Conservation (phyloP, 2,329 filamentous ascomycete species). For the Botrytis cinerea region DNA sequence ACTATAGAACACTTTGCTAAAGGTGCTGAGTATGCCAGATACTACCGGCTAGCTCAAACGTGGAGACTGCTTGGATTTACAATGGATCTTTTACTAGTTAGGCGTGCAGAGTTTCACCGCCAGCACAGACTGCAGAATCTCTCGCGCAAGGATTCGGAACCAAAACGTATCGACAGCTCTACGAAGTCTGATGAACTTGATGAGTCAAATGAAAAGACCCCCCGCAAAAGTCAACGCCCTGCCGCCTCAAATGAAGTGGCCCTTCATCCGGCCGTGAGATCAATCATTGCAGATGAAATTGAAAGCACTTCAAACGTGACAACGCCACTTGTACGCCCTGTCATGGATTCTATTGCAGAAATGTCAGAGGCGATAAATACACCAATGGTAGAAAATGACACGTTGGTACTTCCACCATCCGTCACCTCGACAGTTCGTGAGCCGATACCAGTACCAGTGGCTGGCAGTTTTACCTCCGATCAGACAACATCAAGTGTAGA, state of each 20-base stretch:
- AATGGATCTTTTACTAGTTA: slow-evolving; percentile 54
- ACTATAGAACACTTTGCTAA: slow-evolving; percentile 60
- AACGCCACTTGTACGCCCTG: slow-evolving; percentile 59
- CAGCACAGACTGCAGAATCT: slow-evolving; percentile 47
- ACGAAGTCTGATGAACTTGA: slow-evolving; percentile 8
- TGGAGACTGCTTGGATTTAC: slow-evolving; percentile 63
- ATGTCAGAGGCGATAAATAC: slow-evolving; percentile 35
- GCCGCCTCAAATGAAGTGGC: slow-evolving; percentile 28
- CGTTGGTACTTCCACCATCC: slow-evolving; percentile 37
- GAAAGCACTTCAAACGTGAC: slow-evolving; percentile 64
- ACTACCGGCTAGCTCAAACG: slow-evolving; percentile 63
- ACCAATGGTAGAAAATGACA: slow-evolving; percentile 41
- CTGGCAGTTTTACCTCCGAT: slow-evolving; percentile 27
- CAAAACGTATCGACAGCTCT: slow-evolving; percentile 29
- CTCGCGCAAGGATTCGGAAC: slow-evolving; percentile 35
- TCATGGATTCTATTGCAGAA: slow-evolving; percentile 41
- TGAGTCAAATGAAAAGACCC: slow-evolving; percentile 34
- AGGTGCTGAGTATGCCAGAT: slow-evolving; percentile 57
- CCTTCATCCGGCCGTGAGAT: slow-evolving; percentile 29
- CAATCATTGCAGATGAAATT: slow-evolving; percentile 47
- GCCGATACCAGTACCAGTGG: slow-evolving; percentile 37
- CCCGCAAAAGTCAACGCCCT: slow-evolving; percentile 30
- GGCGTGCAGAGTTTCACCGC: slow-evolving; percentile 59
- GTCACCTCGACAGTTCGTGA: slow-evolving; percentile 32
- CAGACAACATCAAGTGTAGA: slow-evolving; percentile 44